Base-by-base conservation (phyloP, 129 eudicot species). In the Helianthus tuberosus region DNA sequence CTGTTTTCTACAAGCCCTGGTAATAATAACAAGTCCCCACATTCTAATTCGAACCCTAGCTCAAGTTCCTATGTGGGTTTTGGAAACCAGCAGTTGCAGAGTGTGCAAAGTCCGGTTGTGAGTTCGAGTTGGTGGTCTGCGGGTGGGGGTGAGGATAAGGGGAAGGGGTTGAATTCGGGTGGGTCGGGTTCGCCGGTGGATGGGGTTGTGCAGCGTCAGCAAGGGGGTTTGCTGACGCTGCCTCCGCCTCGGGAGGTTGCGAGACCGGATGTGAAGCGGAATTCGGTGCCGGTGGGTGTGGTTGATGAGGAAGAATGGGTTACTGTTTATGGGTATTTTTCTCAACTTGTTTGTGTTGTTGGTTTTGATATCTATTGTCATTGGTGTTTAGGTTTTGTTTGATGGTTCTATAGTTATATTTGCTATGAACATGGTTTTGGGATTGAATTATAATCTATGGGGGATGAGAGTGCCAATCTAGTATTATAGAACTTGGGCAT, bases 241-340 rank as follows among this genome's bases (percentile, higher is more conserved):
- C 99, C 99, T 8, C 90, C 87, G 0, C 99, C 97, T 6, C 84
- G 92, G 85, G 99, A 95, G 80, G 97, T 95, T 48, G 97, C 90
- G 0, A 87, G 97, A 66, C 99, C 99, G 11, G 99, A 91, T 82
- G 75, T 86, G 77, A 79, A 84, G 89, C 80, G 83, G 82, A 88
- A 76, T 78, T 77, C 92, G 2, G 53, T 88, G 20, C 85, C 88
- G 15, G 82, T 82, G 48, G 92, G 94, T 16, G 69, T 79, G 29
- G 68, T 91, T 77, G 91, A 95, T 68, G 96, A 95, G 83, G 97
- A 91, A 68, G 99, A 95, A 75, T 95, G 99, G 99, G 97, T 95
- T 73, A 95, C 99, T 65, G 91, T 95, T 57, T 95, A 91, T 63
- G 99, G 98, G 98, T 93, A 89, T 69, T 46, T 12, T 66, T 27